Conservation (phyloP, 192 early-diverging fungal species). For the Pilobolus umbonatus region DNA sequence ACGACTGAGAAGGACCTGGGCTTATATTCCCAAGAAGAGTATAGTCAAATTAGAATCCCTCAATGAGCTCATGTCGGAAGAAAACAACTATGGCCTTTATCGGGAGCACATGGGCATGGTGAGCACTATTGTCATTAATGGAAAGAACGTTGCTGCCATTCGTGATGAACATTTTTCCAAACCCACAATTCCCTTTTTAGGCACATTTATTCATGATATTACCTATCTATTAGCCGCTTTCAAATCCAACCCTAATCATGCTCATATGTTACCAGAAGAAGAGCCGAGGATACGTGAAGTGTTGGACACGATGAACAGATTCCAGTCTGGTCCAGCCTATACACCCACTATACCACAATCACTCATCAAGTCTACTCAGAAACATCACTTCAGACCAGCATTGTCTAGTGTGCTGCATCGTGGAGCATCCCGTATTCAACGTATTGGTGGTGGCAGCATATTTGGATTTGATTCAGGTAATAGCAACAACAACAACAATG, state of each 20-base stretch:
- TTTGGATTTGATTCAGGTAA: constrained; percentile 33
- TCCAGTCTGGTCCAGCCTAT: constrained; percentile 59
- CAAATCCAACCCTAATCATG: constrained; percentile 38
- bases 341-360: constrained; percentile 36
- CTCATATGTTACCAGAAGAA: constrained; percentile 13
- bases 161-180: constrained; percentile 35
- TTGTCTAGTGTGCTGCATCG: constrained; percentile 51
- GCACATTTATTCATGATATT: constrained; percentile 72
- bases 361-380: constrained; percentile 47
- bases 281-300: constrained; percentile 62
- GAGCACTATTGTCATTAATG: constrained; percentile 19
- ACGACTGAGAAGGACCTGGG: constrained; percentile 70
- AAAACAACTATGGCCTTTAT: constrained; percentile 68
- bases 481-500: neutral
- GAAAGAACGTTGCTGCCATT: constrained; percentile 16
- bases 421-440: constrained; percentile 37
- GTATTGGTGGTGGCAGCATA: constrained; percentile 21
- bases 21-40: constrained; percentile 61
- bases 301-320: constrained; percentile 51
- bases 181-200: constrained; percentile 71
- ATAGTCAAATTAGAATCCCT: constrained; percentile 51
- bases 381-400: constrained; percentile 52
- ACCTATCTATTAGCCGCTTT: constrained; percentile 67
- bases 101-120: constrained; percentile 55
- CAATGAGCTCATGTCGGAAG: constrained; percentile 59